A percentile compares a stretch with the other conserved stretches of the same genome.
These are phyloP conservation scores for Exophiala oligosperma DNA, from an alignment of 2,329 filamentous ascomycete genomes.

Conservation along the genomic window DNA sequence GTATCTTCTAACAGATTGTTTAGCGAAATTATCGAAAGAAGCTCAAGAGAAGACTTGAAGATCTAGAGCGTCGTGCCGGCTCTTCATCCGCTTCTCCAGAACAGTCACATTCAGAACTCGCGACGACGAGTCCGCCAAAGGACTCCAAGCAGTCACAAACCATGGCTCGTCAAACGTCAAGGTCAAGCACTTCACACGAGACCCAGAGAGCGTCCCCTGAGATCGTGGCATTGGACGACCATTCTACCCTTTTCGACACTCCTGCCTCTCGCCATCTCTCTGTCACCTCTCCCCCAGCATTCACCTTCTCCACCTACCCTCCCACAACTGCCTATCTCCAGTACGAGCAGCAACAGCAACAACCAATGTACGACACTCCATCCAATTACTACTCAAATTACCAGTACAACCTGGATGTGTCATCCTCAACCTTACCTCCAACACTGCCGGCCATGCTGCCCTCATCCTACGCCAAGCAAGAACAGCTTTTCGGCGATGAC, in stretches of 20 bases:
- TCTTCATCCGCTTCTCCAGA: conserved; percentile 63
- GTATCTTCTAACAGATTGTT: conserved; percentile 27
- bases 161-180: conserved; percentile 24
- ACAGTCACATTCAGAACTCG: conserved; percentile 56
- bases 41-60: conserved; percentile 43
- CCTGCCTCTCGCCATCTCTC: conserved; percentile 21
- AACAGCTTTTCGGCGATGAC: conserved; percentile 54
- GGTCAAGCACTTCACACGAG: conserved; percentile 22
- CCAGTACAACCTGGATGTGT: conserved; percentile 41
- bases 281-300: conserved; percentile 22
- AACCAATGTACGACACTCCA: conserved; percentile 35
- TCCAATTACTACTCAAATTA: conserved; percentile 35
- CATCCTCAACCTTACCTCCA: conserved; percentile 39
- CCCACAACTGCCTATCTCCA: conserved; percentile 28
- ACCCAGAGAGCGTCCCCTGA: conserved; percentile 26
- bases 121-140: conserved; percentile 33
- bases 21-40: conserved; percentile 44
- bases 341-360: conserved; percentile 25
- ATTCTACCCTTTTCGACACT: conserved; percentile 23
- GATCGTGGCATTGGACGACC: conserved; percentile 27
- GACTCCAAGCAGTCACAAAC: conserved; percentile 16
- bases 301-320: conserved; percentile 24
- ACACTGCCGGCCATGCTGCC: conserved; percentile 47
- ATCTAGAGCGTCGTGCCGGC: conserved; percentile 61
- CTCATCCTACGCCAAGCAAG: conserved; percentile 49